Percentiles rank a stretch among this genome's conserved stretches.
These are phyloP conservation scores for Fusarium miscanthi DNA, from an alignment of 2,329 filamentous ascomycete genomes.

Conservation along the genomic window DNA sequence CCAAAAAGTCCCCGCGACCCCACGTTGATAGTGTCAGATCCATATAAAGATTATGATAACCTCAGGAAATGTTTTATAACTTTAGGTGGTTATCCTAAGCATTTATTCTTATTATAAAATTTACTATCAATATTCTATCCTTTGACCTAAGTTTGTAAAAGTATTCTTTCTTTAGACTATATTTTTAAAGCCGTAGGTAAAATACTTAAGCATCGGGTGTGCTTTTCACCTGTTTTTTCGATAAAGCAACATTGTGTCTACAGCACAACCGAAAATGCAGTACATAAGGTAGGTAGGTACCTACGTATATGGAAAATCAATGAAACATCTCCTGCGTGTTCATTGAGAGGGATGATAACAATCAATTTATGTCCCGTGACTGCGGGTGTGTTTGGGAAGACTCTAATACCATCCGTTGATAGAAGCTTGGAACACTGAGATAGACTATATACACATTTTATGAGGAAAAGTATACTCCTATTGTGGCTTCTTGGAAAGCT, in stretches of 20 bases:
- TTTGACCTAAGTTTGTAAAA: no score
- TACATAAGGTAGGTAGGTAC: no score
- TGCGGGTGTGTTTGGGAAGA: neutral
- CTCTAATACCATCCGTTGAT: neutral
- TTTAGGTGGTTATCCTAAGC: neutral
- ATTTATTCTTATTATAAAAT: neutral
- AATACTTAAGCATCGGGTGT: no score
- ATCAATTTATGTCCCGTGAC: neutral
- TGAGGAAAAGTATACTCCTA: neutral
- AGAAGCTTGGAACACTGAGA: no score
- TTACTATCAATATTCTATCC: no score
- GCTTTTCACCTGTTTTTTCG: no score
- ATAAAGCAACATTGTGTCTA: no score
- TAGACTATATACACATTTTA: neutral
- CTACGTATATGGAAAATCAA: neutral
- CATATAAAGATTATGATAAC: neutral
- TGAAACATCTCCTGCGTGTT: neutral
- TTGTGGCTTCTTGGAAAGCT: neutral
- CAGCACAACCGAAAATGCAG: no score
- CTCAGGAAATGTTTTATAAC: neutral
- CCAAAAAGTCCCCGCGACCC: slow-evolving; percentile 33
- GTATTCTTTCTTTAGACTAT: no score
- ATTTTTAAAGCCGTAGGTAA: no score
- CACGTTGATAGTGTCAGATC: slow-evolving; percentile 6
- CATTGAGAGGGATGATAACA: neutral